Evolutionary conservation across 164 flowering plant genomes (phyloP).

Genomic region (Vitis amurensis): DNA sequence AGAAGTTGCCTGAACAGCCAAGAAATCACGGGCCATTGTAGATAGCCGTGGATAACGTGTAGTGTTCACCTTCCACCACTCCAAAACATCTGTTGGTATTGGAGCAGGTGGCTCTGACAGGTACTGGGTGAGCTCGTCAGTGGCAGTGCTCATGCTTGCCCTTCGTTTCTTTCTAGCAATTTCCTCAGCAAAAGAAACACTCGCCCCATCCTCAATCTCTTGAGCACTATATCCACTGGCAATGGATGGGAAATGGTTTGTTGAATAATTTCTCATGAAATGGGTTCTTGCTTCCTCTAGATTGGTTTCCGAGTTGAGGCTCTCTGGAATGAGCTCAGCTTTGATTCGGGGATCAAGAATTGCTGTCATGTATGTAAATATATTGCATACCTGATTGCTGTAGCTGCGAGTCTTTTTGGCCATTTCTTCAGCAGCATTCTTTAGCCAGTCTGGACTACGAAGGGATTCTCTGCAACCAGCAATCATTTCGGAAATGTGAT

Average conservation of each 20-base stretch:
- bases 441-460: slow-evolving; percentile 81
- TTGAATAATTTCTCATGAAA: slow-evolving; percentile 68
- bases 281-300: slow-evolving; percentile 79
- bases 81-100: slow-evolving; percentile 76
- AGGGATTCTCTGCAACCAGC: slow-evolving; percentile 65
- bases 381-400: slow-evolving; percentile 69
- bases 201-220: slow-evolving; percentile 64
- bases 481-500: slow-evolving; percentile 79
- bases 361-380: slow-evolving; percentile 84
- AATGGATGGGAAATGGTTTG: slow-evolving; percentile 61
- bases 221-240: slow-evolving; percentile 44
- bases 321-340: slow-evolving; percentile 79
- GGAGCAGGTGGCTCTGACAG: slow-evolving; percentile 84
- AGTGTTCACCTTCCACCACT: slow-evolving; percentile 93
- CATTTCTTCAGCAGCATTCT: slow-evolving; percentile 80
- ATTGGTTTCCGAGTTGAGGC: slow-evolving; percentile 58
- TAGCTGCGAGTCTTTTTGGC: slow-evolving; percentile 56
- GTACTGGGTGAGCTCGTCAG: slow-evolving; percentile 90
- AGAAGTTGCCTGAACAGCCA: slow-evolving; percentile 81
- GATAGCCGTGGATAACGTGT: slow-evolving; percentile 84
- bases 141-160: slow-evolving; percentile 56
- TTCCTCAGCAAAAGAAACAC: slow-evolving; percentile 91
- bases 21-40: slow-evolving; percentile 86
- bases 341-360: slow-evolving; percentile 95
- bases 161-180: slow-evolving; percentile 88